Evolutionary conservation across 306 rosid genomes (phyloP), one percentile per base, ranked within the genome.

Genomic region (Glycyrrhiza uralensis): DNA sequence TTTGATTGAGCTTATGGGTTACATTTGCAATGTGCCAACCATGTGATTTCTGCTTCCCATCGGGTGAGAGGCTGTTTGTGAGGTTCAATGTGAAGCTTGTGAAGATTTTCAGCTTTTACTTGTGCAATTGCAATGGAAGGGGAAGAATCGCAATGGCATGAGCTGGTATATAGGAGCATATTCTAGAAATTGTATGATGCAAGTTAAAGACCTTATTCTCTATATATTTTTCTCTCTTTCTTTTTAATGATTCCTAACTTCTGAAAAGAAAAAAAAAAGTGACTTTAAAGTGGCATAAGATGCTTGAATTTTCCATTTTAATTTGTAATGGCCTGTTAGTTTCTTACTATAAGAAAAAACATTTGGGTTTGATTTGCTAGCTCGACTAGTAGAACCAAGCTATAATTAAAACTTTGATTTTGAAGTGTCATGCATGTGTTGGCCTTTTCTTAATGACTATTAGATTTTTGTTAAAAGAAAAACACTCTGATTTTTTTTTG

Each of bases 401-500:
- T 17, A 58, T 59, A 45, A 59, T 72, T 32, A 54, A 59, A 32
- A 44, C 77, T 0, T 59, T 58, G 69, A 58, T 19, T 72, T 64
- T 56, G 29, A 60, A 38, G 45, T 8, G 20, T 20, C 18, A 41
- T 29, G 59, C 56, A 71, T 6, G 28, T 19, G 35, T 14, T 59
- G 26, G 69, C 4, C 19, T 73, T 35, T 33, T 61, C 12, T 20
- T 17, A 11, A 14, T 35, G 68, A 18, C 68, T 42, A 7, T 36
- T 28, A 58, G 15, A 7, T 61, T 49, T 6, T 61, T 32, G 33
- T 18, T n/a, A 33, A 35, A 11, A 10, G 26, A 46, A 46, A 19
- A 60, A 33, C 18, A 33, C 7, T 61, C 35, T 35, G 63, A 74
- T 61, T 74, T 74, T n/a, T n/a, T n/a, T n/a, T n/a, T n/a, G n/a